These are phyloP conservation scores for Lotmaria passim DNA, from an alignment of 208 protist genomes.

Conservation along the genomic window DNA sequence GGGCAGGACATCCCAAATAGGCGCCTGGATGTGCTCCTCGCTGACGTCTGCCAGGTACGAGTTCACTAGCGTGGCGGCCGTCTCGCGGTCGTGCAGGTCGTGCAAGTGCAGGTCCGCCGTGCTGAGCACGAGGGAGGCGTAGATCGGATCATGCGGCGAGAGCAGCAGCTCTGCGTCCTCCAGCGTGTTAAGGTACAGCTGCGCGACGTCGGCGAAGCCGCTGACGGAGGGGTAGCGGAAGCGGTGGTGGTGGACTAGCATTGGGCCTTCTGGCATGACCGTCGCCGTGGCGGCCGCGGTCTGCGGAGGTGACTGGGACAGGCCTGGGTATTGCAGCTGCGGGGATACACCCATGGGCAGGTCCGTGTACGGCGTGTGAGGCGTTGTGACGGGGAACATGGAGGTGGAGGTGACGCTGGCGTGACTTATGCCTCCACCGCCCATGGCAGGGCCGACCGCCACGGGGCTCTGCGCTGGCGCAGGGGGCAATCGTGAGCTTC, in stretches of 20 bases:
- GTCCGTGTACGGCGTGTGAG: conserved; percentile 19
- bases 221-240: conserved; percentile 73
- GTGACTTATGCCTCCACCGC: not conserved
- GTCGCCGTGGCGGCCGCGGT: not conserved
- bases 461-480: conserved; percentile 13
- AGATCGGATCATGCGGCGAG: conserved; percentile 84
- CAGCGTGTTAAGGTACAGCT: conserved; percentile 65
- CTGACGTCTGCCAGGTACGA: conserved; percentile 73
- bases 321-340: not conserved
- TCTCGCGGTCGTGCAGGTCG: conserved; percentile 29
- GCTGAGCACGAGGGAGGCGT: conserved; percentile 83
- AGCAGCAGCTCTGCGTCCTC: conserved; percentile 73
- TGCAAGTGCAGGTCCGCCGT: conserved; percentile 64
- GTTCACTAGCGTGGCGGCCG: conserved; percentile 43
- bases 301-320: not conserved
- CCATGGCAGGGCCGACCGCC: not conserved
- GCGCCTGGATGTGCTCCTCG: conserved; percentile 64
- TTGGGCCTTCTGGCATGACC: conserved; percentile 27
- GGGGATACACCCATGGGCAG: conserved; percentile 1
- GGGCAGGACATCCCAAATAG: conserved; percentile 30
- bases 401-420: not conserved
- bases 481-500: not conserved
- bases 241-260: conserved; percentile 65
- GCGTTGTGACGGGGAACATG: not conserved
- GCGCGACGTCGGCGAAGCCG: conserved; percentile 56